Percentiles rank a stretch among this genome's conserved stretches.
Evolutionary conservation across 495 filamentous ascomycete species (phyloP).

Genomic region (Penicillium subrubescens): DNA sequence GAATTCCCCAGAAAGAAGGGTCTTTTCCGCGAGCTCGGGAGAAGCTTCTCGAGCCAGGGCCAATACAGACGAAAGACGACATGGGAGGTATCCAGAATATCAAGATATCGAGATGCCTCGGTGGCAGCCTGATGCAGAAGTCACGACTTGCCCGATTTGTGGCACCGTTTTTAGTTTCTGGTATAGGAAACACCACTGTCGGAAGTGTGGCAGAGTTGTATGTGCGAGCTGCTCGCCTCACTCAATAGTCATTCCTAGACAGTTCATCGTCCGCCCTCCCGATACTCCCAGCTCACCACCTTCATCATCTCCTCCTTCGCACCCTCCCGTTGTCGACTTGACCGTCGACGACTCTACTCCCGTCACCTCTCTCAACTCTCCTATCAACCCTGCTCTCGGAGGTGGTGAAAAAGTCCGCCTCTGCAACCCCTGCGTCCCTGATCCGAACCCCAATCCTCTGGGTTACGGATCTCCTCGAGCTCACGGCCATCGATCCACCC

Average conservation of each 20-base stretch:
- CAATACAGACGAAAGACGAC: neutral
- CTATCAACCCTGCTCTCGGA: constrained; percentile 58
- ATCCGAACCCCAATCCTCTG: constrained; percentile 75
- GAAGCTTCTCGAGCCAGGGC: neutral
- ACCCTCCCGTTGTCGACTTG: constrained; percentile 39
- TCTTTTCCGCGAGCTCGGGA: neutral
- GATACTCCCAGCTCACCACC: constrained; percentile 33
- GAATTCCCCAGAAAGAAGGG: neutral
- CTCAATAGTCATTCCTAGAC: constrained; percentile 88
- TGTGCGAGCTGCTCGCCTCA: constrained; percentile 92
- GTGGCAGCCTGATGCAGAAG: constrained; percentile 87
- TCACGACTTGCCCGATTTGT: constrained; percentile 81
- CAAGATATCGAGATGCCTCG: constrained; percentile 50
- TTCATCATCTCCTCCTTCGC: constrained; percentile 20
- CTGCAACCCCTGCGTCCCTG: constrained; percentile 93
- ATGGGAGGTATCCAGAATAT: neutral
- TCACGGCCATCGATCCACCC: constrained; percentile 26
- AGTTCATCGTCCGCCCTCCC: constrained; percentile 88
- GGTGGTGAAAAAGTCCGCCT: constrained; percentile 88
- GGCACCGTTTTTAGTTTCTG: constrained; percentile 76
- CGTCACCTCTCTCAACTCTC: constrained; percentile 21
- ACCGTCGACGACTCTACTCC: constrained; percentile 39
- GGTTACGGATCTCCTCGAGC: constrained; percentile 32
- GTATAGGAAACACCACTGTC: constrained; percentile 91
- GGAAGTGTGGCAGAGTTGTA: constrained; percentile 94